phyloP scores from a whole-genome alignment of 2,329 filamentous ascomycete species.

The Penicillium sp. region DNA sequence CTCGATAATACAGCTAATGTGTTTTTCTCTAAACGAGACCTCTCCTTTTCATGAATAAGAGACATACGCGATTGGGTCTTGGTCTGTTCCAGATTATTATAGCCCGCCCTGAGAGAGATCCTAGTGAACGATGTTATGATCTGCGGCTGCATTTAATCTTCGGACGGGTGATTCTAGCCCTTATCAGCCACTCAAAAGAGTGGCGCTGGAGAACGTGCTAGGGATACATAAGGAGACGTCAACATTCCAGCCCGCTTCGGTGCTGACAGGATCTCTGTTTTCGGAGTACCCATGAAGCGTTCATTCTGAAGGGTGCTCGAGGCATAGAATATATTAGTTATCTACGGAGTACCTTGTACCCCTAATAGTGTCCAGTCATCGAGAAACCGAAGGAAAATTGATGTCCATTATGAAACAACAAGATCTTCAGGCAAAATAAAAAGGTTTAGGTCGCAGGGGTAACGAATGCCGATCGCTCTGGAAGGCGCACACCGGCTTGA shows the following conservation, averaged over 20 bases:
- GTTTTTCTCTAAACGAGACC: background rate
- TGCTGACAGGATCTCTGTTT: background rate
- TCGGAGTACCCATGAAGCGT: background rate
- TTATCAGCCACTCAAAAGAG: slow-evolving; percentile 4
- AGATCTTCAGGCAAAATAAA: slow-evolving; percentile 16
- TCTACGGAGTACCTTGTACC: background rate
- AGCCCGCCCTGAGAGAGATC: background rate
- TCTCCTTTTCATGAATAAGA: background rate
- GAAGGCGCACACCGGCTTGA: background rate
- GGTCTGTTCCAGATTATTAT: background rate
- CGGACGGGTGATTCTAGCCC: slow-evolving; percentile 4
- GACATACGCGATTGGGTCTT: background rate
- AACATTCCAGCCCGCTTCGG: background rate
- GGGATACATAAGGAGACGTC: background rate
- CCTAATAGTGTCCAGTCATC: background rate
- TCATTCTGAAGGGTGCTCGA: background rate
- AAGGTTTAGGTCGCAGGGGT: background rate
- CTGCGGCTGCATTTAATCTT: background rate
- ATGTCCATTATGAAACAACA: slow-evolving; percentile 3
- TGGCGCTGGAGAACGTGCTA: slow-evolving; percentile 10
- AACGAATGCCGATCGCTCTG: background rate
- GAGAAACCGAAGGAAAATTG: background rate
- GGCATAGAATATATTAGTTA: background rate
- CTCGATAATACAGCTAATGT: background rate
- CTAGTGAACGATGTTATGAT: slow-evolving; percentile 2